Conservation (phyloP, 345 rosid species). For the Citrus cavaleriei region DNA sequence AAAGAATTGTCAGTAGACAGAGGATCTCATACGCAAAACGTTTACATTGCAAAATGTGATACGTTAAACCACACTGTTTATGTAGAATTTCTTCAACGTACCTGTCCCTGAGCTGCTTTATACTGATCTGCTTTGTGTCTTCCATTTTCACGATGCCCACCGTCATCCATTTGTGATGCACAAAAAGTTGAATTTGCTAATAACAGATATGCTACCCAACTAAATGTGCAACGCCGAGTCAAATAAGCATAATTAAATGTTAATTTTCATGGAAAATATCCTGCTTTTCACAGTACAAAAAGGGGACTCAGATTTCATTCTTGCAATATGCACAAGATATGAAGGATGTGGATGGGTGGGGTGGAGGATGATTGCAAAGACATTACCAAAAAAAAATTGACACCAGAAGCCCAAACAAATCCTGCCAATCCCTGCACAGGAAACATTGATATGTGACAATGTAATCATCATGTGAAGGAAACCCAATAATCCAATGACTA, state of each 20-base stretch:
- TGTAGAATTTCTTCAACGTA: conserved; percentile 21
- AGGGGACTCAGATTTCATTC: not conserved
- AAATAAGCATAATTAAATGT: conserved; percentile 12
- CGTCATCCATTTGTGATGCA: conserved; percentile 72
- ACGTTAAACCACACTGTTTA: not conserved
- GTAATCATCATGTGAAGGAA: not conserved
- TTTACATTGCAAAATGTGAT: not conserved
- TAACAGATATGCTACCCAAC: not conserved
- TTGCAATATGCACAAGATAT: not conserved
- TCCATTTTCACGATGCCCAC: conserved; percentile 92
- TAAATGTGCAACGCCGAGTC: conserved; percentile 10
- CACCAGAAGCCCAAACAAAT: not conserved
- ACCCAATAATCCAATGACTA: not conserved
- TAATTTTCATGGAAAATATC: conserved; percentile 8
- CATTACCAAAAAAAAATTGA: not conserved
- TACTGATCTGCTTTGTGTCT: conserved; percentile 72
- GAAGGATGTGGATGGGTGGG: not conserved
- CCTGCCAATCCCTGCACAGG: not conserved
- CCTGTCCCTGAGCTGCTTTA: conserved; percentile 89
- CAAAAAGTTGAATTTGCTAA: conserved; percentile 9
- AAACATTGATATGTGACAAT: not conserved
- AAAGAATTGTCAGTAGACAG: not conserved
- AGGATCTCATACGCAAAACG: not conserved
- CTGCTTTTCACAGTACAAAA: conserved; percentile 7
- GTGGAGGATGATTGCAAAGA: not conserved